Base-by-base conservation (phyloP, 805 yeast species). In the Myxozyma lipomycoides region DNA sequence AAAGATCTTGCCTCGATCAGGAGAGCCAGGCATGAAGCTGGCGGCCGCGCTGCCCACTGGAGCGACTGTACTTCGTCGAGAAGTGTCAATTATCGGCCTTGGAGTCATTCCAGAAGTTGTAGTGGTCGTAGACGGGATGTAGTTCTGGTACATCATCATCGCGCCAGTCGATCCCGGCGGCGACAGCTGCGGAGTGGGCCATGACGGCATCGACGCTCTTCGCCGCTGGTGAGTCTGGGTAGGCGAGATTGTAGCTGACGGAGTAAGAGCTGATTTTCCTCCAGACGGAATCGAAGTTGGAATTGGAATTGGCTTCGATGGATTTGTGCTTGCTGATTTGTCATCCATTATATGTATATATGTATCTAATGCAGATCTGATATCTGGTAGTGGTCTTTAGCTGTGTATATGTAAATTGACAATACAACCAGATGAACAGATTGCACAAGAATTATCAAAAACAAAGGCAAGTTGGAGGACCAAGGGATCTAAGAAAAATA, bases 201-300 rank as follows among this genome's bases (percentile, higher is more conserved):
- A 46, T n/a, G 39, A n/a, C 3, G 50, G 50, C 10, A 46, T 18
- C 4, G 50, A 40, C 5, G 50, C 38, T 2, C 50, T 40, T 7
- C 44, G 46, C 12, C 32, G 38, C 38, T 35, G 38, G 43, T 53
- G 58, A 30, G 45, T 30, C 52, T 53, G 58, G 24, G 58, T 46
- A 2, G 58, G 47, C 9, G 58, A 42, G n/a, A 53, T 51, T 35
- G 48, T 41, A 23, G 44, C 45, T 25, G 40, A 28, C 4, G 40
- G 36, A 10, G 41, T 15, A 25, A 50, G 47, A 6, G 55, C 51
- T 3, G 58, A 40, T 39, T 46, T 46, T n/a, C 42, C 15, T 30
- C 51, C 39, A n/a, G 34, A 18, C 19, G 58, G 55, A 19, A 50
- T 50, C 9, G 54, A 51, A 40, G 50, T 46, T 21, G 58, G 55